A percentile compares a stretch with the other conserved stretches of the same genome.
Conservation (phyloP, 1,284 basidiomycete genomes). For the Sporisorium graminicola region DNA sequence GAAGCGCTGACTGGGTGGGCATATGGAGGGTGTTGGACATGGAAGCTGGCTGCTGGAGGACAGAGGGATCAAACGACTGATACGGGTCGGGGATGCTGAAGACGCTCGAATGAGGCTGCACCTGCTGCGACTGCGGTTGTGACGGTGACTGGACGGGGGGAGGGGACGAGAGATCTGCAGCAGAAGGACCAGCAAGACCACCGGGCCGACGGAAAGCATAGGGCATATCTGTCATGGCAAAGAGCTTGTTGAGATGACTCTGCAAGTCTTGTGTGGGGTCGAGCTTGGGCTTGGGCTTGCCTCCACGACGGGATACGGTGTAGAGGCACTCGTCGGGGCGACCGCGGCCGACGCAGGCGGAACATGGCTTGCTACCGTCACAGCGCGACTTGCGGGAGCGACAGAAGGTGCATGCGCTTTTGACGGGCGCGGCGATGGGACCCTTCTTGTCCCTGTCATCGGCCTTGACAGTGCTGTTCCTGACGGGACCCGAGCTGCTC, state of each 20-base stretch:
- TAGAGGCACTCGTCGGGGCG: slow-evolving; percentile 60
- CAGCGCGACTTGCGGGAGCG: slow-evolving; percentile 63
- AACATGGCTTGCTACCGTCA: slow-evolving; percentile 64
- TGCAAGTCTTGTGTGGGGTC: slow-evolving; percentile 51
- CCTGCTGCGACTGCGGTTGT: slow-evolving; percentile 9
- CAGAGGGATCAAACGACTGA: slow-evolving; percentile 31
- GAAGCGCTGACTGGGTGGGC: slow-evolving; percentile 14
- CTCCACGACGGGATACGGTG: slow-evolving; percentile 62
- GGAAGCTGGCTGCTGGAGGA: slow-evolving; percentile 24
- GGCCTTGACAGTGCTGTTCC: slow-evolving; percentile 32
- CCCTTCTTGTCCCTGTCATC: slow-evolving; percentile 46
- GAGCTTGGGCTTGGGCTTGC: slow-evolving; percentile 63
- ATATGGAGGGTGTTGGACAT: slow-evolving; percentile 8
- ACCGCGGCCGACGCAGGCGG: slow-evolving; percentile 54
- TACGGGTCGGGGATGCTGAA: slow-evolving; percentile 34
- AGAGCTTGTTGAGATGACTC: slow-evolving; percentile 58
- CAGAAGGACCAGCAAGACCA: slow-evolving; percentile 37
- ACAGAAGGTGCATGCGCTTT: slow-evolving; percentile 59
- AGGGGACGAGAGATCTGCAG: slow-evolving; percentile 12
- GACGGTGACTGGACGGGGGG: slow-evolving; percentile 12
- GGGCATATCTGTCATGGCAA: slow-evolving; percentile 58
- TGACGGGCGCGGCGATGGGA: slow-evolving; percentile 58
- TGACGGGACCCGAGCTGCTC: slow-evolving; percentile 33
- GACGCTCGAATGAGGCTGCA: slow-evolving; percentile 30
- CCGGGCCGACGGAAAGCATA: slow-evolving; percentile 56